Conservation (phyloP, 352 stramenopile species). For the Globisporangium nunn region DNA sequence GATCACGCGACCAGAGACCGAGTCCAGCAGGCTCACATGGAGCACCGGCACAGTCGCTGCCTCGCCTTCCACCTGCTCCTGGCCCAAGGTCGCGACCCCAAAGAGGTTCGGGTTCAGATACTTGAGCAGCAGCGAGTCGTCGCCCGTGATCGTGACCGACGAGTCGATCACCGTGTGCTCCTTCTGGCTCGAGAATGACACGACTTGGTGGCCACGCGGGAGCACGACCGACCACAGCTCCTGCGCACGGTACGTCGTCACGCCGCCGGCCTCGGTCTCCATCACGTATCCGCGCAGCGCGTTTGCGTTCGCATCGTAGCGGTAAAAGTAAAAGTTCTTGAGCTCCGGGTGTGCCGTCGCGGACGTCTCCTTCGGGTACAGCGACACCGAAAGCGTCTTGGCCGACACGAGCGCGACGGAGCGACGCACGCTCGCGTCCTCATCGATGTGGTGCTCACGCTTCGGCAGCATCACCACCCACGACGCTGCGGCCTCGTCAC, state of each 20-base stretch:
- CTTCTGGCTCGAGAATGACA: slow-evolving; percentile 49
- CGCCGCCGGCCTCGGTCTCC: slow-evolving; percentile 19
- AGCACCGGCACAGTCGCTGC: slow-evolving; percentile 35
- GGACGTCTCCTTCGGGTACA: slow-evolving; percentile 44
- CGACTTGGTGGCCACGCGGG: slow-evolving; percentile 44
- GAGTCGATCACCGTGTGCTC: slow-evolving; percentile 66
- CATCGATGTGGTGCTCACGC: slow-evolving; percentile 61
- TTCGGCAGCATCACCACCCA: slow-evolving; percentile 75
- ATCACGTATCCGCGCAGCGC: slow-evolving; percentile 55
- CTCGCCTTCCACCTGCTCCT: slow-evolving; percentile 31
- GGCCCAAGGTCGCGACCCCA: slow-evolving; percentile 82
- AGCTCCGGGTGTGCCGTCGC: slow-evolving; percentile 43
- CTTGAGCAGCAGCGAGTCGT: slow-evolving; percentile 96
- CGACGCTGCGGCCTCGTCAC: slow-evolving; percentile 7
- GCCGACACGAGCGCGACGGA: slow-evolving; percentile 50
- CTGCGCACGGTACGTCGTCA: slow-evolving; percentile 27
- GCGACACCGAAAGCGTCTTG: slow-evolving; percentile 40
- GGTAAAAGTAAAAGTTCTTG: slow-evolving; percentile 78
- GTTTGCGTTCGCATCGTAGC: slow-evolving; percentile 40
- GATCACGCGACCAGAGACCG: slow-evolving; percentile 91
- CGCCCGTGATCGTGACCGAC: slow-evolving; percentile 83
- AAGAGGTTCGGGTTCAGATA: slow-evolving; percentile 97
- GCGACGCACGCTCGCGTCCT: slow-evolving; percentile 44
- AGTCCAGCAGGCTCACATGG: slow-evolving; percentile 92
- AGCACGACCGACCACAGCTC: slow-evolving; percentile 70